Conservation (phyloP, 2,329 filamentous ascomycete genomes). For the Pyrenophora graminea region DNA sequence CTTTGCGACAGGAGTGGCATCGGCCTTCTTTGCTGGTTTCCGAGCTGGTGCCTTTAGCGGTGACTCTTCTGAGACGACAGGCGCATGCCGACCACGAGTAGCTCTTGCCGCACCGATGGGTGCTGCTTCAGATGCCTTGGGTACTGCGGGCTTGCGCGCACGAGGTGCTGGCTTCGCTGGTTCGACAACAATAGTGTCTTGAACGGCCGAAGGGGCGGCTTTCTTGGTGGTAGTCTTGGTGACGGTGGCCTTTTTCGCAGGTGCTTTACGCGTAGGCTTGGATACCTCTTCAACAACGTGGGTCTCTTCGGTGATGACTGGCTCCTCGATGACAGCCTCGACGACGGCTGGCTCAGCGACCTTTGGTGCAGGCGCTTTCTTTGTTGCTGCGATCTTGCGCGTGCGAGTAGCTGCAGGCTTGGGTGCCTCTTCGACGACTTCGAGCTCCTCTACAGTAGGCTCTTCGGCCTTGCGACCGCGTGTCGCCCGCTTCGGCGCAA, state of each 20-base stretch:
- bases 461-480: constrained; percentile 29
- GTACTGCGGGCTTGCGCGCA: constrained; percentile 23
- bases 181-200: constrained; percentile 17
- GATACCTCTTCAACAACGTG: constrained; percentile 12
- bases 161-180: constrained; percentile 26
- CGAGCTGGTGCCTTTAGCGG: constrained; percentile 35
- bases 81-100: constrained; percentile 28
- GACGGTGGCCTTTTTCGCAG: constrained; percentile 19
- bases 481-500: constrained; percentile 30
- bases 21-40: constrained; percentile 29
- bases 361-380: constrained; percentile 22
- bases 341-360: constrained; percentile 8
- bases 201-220: constrained; percentile 6
- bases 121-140: constrained; percentile 15
- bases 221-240: constrained; percentile 20
- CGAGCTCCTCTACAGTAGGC: constrained; percentile 5
- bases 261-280: constrained; percentile 29
- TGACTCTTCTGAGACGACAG: constrained; percentile 24
- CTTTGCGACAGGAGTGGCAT: constrained; percentile 17
- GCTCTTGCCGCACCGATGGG: constrained; percentile 20
- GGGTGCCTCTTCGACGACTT: constrained; percentile 15
- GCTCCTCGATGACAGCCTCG: constrained; percentile 7
- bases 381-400: constrained; percentile 26
- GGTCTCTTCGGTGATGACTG: constrained; percentile 5
- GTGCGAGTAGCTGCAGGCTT: constrained; percentile 23